A percentile compares a stretch with the other conserved stretches of the same genome.
Conservation (phyloP, 2,329 filamentous ascomycete species). For the Albifimbria verrucaria region DNA sequence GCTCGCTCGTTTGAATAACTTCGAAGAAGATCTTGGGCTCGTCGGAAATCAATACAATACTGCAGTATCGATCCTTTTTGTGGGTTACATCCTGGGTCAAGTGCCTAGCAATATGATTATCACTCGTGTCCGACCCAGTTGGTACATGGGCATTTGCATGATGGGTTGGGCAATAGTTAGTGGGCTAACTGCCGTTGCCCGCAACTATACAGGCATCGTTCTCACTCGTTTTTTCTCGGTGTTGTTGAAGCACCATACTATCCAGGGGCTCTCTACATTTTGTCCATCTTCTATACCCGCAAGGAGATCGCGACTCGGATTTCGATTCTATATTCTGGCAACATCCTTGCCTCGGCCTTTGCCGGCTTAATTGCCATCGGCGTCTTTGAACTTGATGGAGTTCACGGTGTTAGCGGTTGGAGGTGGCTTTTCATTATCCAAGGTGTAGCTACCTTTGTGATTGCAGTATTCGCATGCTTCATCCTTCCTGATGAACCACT, state of each 20-base stretch:
- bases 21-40: conserved; percentile 14
- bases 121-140: conserved; percentile 31
- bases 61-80: conserved; percentile 21
- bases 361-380: conserved; percentile 58
- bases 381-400: conserved; percentile 39
- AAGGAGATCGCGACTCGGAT: conserved; percentile 61
- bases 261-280: conserved; percentile 44
- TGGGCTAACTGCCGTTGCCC: conserved; percentile 39
- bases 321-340: conserved; percentile 55
- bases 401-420: conserved; percentile 55
- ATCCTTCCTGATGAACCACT: conserved; percentile 31
- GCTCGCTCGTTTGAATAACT: conserved; percentile 26
- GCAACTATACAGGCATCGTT: conserved; percentile 43
- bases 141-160: conserved; percentile 35
- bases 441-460: conserved; percentile 38
- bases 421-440: conserved; percentile 66
- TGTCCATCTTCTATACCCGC: conserved; percentile 55
- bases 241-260: conserved; percentile 49
- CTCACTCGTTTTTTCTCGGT: conserved; percentile 40
- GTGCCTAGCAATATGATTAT: conserved; percentile 36
- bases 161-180: conserved; percentile 42
- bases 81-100: conserved; percentile 39
- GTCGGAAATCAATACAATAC: conserved; percentile 15
- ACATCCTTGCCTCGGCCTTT: conserved; percentile 64
- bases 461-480: conserved; percentile 18